Base-by-base conservation (phyloP, 2,329 filamentous ascomycete genomes). In the Botrytis deweyae region DNA sequence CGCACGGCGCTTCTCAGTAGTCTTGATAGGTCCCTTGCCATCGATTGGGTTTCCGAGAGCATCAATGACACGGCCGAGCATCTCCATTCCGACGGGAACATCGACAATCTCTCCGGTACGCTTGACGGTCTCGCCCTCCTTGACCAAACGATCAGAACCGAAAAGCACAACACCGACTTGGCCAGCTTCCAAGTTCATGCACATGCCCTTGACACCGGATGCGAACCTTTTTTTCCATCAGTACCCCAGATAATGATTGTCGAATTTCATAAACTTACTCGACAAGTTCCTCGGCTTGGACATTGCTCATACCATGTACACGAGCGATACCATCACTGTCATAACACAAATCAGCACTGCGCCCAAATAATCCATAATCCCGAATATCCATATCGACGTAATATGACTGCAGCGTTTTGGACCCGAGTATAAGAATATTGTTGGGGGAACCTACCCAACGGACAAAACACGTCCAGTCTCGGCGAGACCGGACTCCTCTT, bases 141-240 rank as follows among this genome's bases (percentile, higher is more conserved):
- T 96, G 91, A 99, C 96, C 82, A 98, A 90, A 95, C 96, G 95
- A 88, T 99, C 96, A 84, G 96, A 98, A 92, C 96, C 96, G 91
- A 99, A 99, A 84, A 99, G 91, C 91, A 99, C 96, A 83, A 99
- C 95, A 97, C 96, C 96, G 88, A 99, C 96, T 88, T 98, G 96
- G 86, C 96, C 96, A 86, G 96, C 96, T 89, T 99, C 96, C 87
- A 99, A 92, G 93, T 99, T 99, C 95, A 99, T 98, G 93, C 95
- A 98, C 96, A 99, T 99, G 86, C 96, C 96, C 92, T 98, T 98
- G 87, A 98, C 96, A 86, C 96, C 96, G 80, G 96, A 99, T 83
- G 96, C 94, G 89, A 99, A 99, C 90, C 95, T 98, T 80, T 74
- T 65, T 72, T 46, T 72, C 38, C 18, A 75, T 77, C 76, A 75